Conservation (phyloP, 2,329 filamentous ascomycete genomes). For the Sporothrix protearum region DNA sequence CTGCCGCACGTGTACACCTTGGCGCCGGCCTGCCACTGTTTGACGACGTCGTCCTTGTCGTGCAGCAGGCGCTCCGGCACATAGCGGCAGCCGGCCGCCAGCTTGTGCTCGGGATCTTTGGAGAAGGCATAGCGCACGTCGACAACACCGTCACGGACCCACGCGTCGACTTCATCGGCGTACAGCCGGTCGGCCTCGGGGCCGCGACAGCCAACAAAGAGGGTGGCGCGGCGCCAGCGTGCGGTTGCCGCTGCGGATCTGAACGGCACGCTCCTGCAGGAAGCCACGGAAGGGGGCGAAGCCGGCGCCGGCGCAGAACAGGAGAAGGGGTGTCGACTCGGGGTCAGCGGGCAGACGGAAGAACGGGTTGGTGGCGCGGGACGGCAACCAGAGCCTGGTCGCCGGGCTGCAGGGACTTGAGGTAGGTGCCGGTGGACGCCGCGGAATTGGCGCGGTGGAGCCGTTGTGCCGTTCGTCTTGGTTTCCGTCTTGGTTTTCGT, state of each 20-base stretch:
- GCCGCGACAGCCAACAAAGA: conserved; percentile 29
- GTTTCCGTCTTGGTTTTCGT: too few relatives aligned
- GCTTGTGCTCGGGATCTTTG: conserved; percentile 43
- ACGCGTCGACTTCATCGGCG: conserved; percentile 53
- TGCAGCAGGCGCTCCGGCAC: conserved; percentile 52
- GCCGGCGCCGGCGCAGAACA: conserved; percentile 52
- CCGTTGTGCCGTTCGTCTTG: not conserved
- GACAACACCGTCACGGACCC: conserved; percentile 60
- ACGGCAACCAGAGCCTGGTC: conserved; percentile 51
- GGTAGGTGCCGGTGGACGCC: conserved; percentile 61
- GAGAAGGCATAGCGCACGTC: conserved; percentile 60
- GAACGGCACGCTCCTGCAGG: conserved; percentile 56
- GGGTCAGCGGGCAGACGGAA: conserved; percentile 49
- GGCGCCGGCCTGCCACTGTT: conserved; percentile 40
- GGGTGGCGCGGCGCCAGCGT: conserved; percentile 24
- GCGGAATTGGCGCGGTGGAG: conserved; percentile 37
- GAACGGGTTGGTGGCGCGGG: conserved; percentile 40
- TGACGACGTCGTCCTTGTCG: conserved; percentile 34
- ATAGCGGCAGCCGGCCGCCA: conserved; percentile 32
- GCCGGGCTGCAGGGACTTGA: conserved; percentile 50
- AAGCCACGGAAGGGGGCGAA: conserved; percentile 62
- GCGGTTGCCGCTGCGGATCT: conserved; percentile 43
- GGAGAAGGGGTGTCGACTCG: conserved; percentile 48
- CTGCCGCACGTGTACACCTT: conserved; percentile 62
- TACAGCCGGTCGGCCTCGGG: conserved; percentile 40